Percentiles rank a stretch among this genome's conserved stretches.
These are phyloP conservation scores for Kalanchoe fedtschenkoi DNA, from an alignment of 164 flowering plant genomes.

Conservation along the genomic window DNA sequence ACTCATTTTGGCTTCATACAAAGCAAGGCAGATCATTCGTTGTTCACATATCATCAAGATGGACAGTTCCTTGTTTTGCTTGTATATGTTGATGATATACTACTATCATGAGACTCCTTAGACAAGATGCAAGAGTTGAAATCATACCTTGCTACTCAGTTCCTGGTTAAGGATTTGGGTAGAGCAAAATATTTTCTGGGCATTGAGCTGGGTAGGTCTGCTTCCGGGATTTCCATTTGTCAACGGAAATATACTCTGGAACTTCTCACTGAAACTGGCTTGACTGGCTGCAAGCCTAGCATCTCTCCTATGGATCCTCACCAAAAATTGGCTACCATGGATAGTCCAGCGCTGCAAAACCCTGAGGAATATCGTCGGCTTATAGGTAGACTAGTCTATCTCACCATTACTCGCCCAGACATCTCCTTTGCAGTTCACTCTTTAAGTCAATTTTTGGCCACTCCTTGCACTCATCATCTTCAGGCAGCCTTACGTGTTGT, in stretches of 20 bases:
- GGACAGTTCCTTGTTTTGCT: not conserved
- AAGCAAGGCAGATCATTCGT: not conserved
- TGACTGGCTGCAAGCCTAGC: too few species aligned
- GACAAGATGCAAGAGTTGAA: not conserved
- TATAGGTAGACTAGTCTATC: too few species aligned
- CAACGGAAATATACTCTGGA: not conserved
- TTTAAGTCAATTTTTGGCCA: too few species aligned
- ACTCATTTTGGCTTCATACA: not conserved
- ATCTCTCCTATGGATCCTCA: too few species aligned
- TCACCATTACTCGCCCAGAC: too few species aligned
- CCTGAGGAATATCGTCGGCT: too few species aligned
- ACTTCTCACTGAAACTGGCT: too few species aligned
- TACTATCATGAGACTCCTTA: not conserved
- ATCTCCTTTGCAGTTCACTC: too few species aligned
- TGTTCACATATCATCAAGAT: not conserved
- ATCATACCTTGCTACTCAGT: not conserved
- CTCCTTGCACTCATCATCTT: too few species aligned
- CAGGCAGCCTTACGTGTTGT: not conserved
- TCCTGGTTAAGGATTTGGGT: not conserved
- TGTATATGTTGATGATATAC: not conserved
- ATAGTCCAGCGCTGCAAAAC: too few species aligned
- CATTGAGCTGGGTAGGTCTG: not conserved
- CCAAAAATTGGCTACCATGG: too few species aligned
- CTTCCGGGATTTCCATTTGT: not conserved
- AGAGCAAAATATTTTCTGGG: not conserved